Evolutionary conservation across 495 filamentous ascomycete species (phyloP), one percentile per base, ranked within the genome.

Genomic region (Sordaria brevicollis): DNA sequence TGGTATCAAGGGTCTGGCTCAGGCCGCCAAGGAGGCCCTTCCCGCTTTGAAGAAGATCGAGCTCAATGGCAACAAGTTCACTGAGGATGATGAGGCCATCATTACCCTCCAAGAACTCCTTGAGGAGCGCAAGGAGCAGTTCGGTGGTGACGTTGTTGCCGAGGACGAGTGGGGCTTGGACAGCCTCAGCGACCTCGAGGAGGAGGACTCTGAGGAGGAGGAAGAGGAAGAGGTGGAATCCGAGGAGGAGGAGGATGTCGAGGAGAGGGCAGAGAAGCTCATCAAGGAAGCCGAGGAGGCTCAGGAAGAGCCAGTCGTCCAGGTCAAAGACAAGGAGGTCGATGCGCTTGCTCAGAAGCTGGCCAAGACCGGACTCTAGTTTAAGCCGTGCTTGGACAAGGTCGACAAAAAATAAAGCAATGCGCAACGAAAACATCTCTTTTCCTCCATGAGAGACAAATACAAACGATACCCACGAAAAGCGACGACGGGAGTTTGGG

Each of bases 1-100:
- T 69, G 89, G 90, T 39, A 80, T 97, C 41, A 88, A 90, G 77
- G 86, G 84, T 5, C 81, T 99, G 65, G 83, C 88, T 25, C 81
- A 86, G 35, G 90, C 90, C 1, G 85, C 87, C 15, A 86, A 88
- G 77, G 82, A 83, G 17, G 82, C 83, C 9, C 83, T 97, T n/a
- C 91, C 90, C 0, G 83, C 84, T 31, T 81, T 97, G 71, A 88
- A 88, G 79, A 89, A 92, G 72, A 87, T 97, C 70, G 95, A 99
- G 78, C 82, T 99, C 71, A 98, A 99, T 78, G 95, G 95, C 41
- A 99, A 99, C 83, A 94, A 91, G 74, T 97, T 99, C 74, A 83
- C 84, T 8, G 94, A 97, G 78, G 93, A 96, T 2, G 94, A 97
- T 72, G 79, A 85, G 35, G 84, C 85, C 57, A 85, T 89, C 67